Evolutionary conservation across 768 basidiomycete species (phyloP), one percentile per base, ranked within the genome.

Genomic region (Lactarius trivialis): DNA sequence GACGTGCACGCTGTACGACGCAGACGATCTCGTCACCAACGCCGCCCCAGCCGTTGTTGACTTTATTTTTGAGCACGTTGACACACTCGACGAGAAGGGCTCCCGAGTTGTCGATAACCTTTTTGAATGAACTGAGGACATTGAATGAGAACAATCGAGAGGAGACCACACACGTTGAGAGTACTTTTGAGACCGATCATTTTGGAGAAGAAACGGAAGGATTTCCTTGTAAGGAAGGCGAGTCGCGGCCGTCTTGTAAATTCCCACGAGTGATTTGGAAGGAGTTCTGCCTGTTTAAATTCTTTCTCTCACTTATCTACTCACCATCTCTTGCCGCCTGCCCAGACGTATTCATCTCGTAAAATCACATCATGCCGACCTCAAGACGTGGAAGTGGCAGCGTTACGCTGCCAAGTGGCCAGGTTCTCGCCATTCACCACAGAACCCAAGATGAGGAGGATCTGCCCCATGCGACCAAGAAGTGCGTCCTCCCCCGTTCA

Each of bases 51-150:
- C 95, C 95, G 68, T 93, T 91, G 73, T 91, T 95, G 69, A 93
- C 91, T 75, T 98, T 98, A 72, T 91, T 86, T 75, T 98, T 98
- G 61, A 97, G 80, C 32, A 98, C 85, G 74, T 98, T 97, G 72
- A 98, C 92, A 71, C 94, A 97, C 79, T 98, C 96, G 45, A 94
- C 87, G 64, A 96, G 77, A 65, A 98, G 81, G 7, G 93, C 95
- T 34, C 96, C 96, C 7, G 96, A 94, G 75, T 98, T 98, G 79
- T 98, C 96, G 73, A 98, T 97, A 67, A 93, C 87, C 91, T 93
- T 68, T 60, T 24, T 9, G 14, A 11, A 26, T 37, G 37, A n/a
- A 12, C 17, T 63, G 12, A 58, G 66, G 30, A 37, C 15, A n/a
- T 32, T 21, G 26, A 15, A 7, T 65, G 26, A 19, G n/a, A 32